Percentiles rank a stretch among this genome's conserved stretches.
Conservation (phyloP, 768 basidiomycete species). For the Mycena vulgaris region DNA sequence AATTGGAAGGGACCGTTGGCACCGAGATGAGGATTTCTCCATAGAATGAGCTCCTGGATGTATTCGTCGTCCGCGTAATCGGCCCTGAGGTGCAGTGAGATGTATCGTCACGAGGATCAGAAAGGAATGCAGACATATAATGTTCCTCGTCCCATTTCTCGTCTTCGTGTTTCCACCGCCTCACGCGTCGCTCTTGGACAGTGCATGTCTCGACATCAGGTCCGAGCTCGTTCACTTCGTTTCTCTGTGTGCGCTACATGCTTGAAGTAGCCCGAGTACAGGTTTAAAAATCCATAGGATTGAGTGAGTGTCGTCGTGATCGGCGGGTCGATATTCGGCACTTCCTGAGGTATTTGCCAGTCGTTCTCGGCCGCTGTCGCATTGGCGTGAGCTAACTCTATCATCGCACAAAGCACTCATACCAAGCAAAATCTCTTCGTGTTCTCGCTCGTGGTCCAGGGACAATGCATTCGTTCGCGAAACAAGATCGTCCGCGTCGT, state of each 20-base stretch:
- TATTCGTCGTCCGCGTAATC: constrained; percentile 85
- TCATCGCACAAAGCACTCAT: constrained; percentile 4
- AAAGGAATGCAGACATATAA: constrained; percentile 73
- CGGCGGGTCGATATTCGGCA: constrained; percentile 59
- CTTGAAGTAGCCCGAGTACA: constrained; percentile 81
- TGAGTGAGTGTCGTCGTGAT: constrained; percentile 60
- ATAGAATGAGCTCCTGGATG: constrained; percentile 78
- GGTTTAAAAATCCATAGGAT: constrained; percentile 84
- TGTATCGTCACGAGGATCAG: neutral
- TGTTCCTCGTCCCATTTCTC: constrained; percentile 88
- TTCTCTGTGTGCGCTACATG: constrained; percentile 82
- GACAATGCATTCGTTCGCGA: constrained; percentile 61
- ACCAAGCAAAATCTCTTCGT: constrained; percentile 76
- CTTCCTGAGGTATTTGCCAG: constrained; percentile 82
- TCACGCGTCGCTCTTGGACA: constrained; percentile 64
- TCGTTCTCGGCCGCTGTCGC: constrained; percentile 79
- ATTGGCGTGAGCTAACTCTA: neutral
- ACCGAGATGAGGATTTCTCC: constrained; percentile 70
- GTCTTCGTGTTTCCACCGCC: constrained; percentile 75
- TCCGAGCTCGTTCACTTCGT: constrained; percentile 88
- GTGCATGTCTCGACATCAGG: constrained; percentile 72
- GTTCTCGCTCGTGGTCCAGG: constrained; percentile 52
- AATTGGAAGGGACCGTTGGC: constrained; percentile 61
- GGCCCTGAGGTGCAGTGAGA: constrained; percentile 65
- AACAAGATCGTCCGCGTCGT: constrained; percentile 59